Evolutionary conservation across 108 stramenopile species (phyloP).

Genomic region (Discostella stelligeroides): DNA sequence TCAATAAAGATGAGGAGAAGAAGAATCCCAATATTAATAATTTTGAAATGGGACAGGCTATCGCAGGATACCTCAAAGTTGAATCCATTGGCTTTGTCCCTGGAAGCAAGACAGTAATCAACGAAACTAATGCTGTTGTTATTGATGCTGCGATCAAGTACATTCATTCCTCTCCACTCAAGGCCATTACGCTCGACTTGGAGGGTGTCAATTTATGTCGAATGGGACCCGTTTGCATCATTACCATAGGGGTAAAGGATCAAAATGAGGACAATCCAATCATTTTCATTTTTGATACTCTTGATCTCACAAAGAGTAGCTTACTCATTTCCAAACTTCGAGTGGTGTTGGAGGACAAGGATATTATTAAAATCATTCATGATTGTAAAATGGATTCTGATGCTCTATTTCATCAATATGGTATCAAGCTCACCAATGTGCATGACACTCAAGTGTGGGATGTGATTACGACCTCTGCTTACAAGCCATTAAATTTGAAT

Average conservation of each 20-base stretch:
- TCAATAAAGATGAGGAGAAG: background rate
- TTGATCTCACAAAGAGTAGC: conserved; percentile 2
- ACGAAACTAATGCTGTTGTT: too few species aligned
- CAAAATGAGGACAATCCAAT: background rate
- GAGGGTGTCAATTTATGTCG: conserved; percentile 48
- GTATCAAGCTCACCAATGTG: conserved; percentile 42
- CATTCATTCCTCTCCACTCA: background rate
- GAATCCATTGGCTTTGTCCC: too few species aligned
- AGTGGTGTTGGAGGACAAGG: conserved; percentile 28
- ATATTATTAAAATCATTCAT: conserved; percentile 48
- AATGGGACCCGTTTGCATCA: conserved; percentile 39
- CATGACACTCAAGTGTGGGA: conserved; percentile 46
- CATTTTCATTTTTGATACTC: conserved; percentile 1
- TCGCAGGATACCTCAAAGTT: too few species aligned
- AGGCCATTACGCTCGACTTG: conserved; percentile 41
- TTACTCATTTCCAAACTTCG: conserved; percentile 11
- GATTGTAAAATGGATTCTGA: conserved; percentile 53
- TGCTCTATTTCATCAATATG: conserved; percentile 46
- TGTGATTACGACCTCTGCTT: conserved; percentile 12
- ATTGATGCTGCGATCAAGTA: too few species aligned
- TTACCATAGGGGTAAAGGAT: conserved; percentile 32
- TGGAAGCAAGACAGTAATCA: too few species aligned
- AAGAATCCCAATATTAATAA: background rate
- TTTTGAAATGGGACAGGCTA: background rate
- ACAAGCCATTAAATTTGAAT: conserved; percentile 32